A percentile compares a stretch with the other conserved stretches of the same genome.
Evolutionary conservation across 352 stramenopile genomes (phyloP).

Genomic region (Globisporangium radiosum): DNA sequence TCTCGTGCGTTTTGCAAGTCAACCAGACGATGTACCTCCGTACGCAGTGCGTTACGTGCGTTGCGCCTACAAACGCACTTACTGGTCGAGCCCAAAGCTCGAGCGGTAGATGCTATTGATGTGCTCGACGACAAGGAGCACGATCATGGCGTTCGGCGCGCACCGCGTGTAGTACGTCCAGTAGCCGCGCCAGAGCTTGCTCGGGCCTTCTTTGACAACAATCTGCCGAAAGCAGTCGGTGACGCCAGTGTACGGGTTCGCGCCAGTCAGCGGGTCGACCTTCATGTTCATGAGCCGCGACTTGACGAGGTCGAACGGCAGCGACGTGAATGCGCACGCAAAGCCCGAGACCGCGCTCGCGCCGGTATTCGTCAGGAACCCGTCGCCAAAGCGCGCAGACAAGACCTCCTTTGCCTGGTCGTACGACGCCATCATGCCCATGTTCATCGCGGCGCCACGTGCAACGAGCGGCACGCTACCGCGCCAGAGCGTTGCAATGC

Average conservation of each 20-base stretch:
- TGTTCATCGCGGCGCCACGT: constrained; percentile 97
- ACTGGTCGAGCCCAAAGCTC: constrained; percentile 37
- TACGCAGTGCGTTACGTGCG: too few relatives aligned
- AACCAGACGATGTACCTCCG: too few relatives aligned
- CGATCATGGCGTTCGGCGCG: constrained; percentile 99
- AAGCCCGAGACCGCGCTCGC: constrained; percentile 95
- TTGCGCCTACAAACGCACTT: neutral
- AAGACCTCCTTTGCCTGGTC: constrained; percentile 96
- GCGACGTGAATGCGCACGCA: constrained; percentile 95
- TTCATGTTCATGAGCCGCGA: constrained; percentile 98
- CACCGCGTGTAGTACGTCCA: constrained; percentile 98
- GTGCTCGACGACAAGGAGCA: constrained; percentile 96
- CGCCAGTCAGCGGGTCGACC: constrained; percentile 79
- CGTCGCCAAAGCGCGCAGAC: constrained; percentile 50
- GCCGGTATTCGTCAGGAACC: constrained; percentile 89
- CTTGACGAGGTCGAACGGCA: constrained; percentile 99
- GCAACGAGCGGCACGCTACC: constrained; percentile 92
- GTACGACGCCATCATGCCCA: constrained; percentile 99
- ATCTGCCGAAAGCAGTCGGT: constrained; percentile 95
- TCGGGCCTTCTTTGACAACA: constrained; percentile 90
- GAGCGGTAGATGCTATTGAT: constrained; percentile 86
- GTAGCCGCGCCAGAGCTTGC: constrained; percentile 97
- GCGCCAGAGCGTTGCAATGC: constrained; percentile 86
- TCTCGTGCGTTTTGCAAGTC: too few relatives aligned
- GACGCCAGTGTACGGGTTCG: constrained; percentile 94